Conservation (phyloP, 495 filamentous ascomycete genomes). For the Aspergillus nanangensis region DNA sequence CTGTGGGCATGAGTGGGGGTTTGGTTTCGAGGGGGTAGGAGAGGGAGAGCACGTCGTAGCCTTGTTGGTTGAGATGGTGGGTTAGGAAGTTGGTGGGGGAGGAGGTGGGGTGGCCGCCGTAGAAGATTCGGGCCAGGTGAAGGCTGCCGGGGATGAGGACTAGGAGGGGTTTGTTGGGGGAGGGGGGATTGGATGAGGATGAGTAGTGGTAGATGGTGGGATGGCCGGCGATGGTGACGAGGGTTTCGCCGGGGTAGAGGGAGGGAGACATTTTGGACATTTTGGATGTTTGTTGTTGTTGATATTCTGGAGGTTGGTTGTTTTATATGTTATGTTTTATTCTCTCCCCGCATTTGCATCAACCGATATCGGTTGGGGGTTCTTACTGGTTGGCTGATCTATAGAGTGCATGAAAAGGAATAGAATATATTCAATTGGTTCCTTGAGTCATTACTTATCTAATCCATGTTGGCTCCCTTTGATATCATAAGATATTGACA, state of each 20-base stretch:
- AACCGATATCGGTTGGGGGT: too few species aligned
- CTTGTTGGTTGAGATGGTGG: slow-evolving; percentile 13
- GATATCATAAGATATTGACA: too few species aligned
- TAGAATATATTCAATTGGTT: too few species aligned
- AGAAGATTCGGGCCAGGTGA: slow-evolving; percentile 20
- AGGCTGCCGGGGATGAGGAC: slow-evolving; percentile 18
- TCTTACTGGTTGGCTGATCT: too few species aligned
- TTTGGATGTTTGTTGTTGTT: too few species aligned
- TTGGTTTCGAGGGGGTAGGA: slow-evolving; percentile 21
- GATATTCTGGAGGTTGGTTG: too few species aligned
- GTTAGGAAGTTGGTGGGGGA: slow-evolving; percentile 13
- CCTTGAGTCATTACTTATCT: too few species aligned
- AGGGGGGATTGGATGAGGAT: neutral
- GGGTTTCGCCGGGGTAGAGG: slow-evolving; percentile 12
- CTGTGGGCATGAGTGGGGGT: slow-evolving; percentile 11
- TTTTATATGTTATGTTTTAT: too few species aligned
- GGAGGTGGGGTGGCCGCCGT: slow-evolving; percentile 18
- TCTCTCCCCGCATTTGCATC: too few species aligned
- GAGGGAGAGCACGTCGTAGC: slow-evolving; percentile 17
- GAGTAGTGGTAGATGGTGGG: slow-evolving; percentile 19
- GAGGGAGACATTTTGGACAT: too few species aligned
- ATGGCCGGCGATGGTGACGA: slow-evolving; percentile 14
- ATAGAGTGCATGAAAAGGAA: too few species aligned
- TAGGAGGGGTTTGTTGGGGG: slow-evolving; percentile 14
- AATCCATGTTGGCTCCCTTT: too few species aligned